Conservation (phyloP, 257 asterid genomes). For the Cordia subcordata region DNA sequence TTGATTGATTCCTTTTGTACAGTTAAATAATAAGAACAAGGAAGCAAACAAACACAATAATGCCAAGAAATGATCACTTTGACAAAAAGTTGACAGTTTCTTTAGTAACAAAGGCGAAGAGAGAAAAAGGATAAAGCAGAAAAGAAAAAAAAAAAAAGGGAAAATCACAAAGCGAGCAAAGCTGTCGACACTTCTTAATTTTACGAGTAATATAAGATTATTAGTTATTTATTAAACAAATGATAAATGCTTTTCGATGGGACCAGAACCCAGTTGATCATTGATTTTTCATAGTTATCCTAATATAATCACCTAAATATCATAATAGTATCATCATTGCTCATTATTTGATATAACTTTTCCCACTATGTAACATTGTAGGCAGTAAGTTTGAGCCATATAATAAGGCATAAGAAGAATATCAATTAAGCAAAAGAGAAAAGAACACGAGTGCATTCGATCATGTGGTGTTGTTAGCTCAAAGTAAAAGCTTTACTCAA, state of each 20-base stretch:
- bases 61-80: no score
- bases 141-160: no score
- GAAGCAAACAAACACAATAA: no score
- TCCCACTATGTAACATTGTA: background rate
- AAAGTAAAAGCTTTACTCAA: constrained; percentile 17
- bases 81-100: no score
- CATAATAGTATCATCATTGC: constrained; percentile 4
- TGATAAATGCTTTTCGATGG: background rate
- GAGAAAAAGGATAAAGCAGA: background rate
- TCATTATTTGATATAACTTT: background rate
- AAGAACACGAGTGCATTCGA: constrained; percentile 17
- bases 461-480: constrained; percentile 26
- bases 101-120: background rate
- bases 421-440: background rate
- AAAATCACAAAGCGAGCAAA: no score
- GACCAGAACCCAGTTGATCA: background rate
- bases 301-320: constrained; percentile 3
- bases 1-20: no score
- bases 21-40: no score
- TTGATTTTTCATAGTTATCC: background rate
- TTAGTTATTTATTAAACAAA: no score
- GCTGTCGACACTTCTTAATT: background rate
- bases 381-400: background rate
- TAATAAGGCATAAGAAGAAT: background rate
- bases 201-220: no score